Conservation (phyloP, 768 basidiomycete genomes). For the Thelephora aurantiotincta region DNA sequence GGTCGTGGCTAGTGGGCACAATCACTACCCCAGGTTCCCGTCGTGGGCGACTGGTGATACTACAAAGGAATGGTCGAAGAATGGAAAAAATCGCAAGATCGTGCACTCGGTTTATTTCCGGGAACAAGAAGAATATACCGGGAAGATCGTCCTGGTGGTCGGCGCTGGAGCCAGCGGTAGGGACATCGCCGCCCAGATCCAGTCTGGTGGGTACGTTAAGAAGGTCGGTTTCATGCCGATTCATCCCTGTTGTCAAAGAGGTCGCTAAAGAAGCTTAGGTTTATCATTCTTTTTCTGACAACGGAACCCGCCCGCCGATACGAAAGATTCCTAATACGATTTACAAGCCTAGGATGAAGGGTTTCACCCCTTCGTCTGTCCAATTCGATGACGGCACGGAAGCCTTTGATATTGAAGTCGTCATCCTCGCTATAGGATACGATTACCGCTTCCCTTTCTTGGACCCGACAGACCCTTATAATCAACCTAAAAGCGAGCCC, state of each 20-base stretch:
- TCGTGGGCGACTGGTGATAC: conserved; percentile 32
- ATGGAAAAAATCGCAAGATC: conserved; percentile 21
- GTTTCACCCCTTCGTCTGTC: conserved; percentile 29
- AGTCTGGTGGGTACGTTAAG: conserved; percentile 19
- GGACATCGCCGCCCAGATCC: conserved; percentile 34
- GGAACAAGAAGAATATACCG: conserved; percentile 29
- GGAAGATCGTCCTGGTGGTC: conserved; percentile 33
- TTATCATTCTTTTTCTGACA: too few relatives aligned
- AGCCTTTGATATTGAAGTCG: conserved; percentile 21
- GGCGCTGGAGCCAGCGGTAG: conserved; percentile 32
- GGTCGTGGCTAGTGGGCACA: conserved; percentile 40
- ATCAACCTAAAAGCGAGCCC: too few relatives aligned
- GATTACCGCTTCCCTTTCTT: conserved; percentile 38
- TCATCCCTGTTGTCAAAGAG: too few relatives aligned
- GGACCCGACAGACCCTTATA: conserved; percentile 10
- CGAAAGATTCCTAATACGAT: conserved; percentile 5
- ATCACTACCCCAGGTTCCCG: conserved; percentile 34
- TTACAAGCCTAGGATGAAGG: conserved; percentile 29
- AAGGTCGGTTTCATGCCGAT: conserved; percentile 20
- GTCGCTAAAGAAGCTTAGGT: too few relatives aligned
- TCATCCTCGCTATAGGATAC: conserved; percentile 44
- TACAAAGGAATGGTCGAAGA: conserved; percentile 33
- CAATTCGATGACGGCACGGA: conserved; percentile 34
- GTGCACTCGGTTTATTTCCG: too few relatives aligned
- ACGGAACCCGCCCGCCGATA: too few relatives aligned